These are phyloP conservation scores for Trichoderma sp. DNA, from an alignment of 2,329 filamentous ascomycete genomes.

Conservation along the genomic window DNA sequence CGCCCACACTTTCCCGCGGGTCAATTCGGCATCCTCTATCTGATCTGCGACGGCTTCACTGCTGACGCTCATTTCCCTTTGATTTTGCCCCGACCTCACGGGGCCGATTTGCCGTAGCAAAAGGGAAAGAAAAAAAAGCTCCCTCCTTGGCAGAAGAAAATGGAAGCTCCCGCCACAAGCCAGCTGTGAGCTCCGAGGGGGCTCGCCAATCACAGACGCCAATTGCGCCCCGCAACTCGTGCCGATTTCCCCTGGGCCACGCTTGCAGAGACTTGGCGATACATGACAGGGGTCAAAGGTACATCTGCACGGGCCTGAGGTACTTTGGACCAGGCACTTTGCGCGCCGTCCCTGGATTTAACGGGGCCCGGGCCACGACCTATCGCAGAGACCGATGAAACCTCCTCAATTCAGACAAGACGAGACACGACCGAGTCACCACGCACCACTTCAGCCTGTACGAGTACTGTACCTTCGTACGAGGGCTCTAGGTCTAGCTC, in stretches of 20 bases:
- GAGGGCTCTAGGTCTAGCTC: background rate
- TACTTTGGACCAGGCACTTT: background rate
- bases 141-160: slow-evolving; percentile 11
- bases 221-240: slow-evolving; percentile 22
- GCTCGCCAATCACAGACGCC: slow-evolving; percentile 18
- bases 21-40: background rate
- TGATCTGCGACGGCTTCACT: background rate
- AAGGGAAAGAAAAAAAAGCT: background rate
- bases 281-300: slow-evolving; percentile 15
- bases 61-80: background rate
- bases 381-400: slow-evolving; percentile 12
- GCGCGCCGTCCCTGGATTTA: background rate
- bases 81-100: background rate
- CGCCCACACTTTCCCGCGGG: background rate
- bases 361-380: background rate
- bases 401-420: slow-evolving; percentile 16
- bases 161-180: slow-evolving; percentile 14
- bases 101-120: background rate
- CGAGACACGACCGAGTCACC: background rate
- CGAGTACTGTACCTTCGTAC: background rate
- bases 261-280: slow-evolving; percentile 14
- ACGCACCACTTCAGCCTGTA: background rate
- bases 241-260: slow-evolving; percentile 19
- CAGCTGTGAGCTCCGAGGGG: slow-evolving; percentile 8
- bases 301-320: background rate